Conservation (phyloP, 352 stramenopile species). For the Phytophthora fragariae region DNA sequence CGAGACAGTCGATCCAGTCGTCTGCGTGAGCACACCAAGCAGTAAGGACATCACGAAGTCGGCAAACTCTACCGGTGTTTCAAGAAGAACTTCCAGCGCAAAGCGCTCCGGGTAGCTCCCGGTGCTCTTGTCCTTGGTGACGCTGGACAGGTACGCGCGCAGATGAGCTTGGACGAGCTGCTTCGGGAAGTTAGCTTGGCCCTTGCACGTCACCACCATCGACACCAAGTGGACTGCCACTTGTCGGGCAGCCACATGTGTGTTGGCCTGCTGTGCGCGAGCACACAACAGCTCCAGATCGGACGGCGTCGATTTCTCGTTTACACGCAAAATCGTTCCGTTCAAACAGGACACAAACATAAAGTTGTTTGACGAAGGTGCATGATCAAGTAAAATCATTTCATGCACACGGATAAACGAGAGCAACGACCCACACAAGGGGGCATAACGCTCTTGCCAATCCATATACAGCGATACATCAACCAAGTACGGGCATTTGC, state of each 20-base stretch:
- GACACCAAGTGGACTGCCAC: constrained; percentile 69
- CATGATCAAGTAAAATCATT: constrained; percentile 86
- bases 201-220: constrained; percentile 66
- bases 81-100: constrained; percentile 63
- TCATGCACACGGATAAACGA: constrained; percentile 83
- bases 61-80: constrained; percentile 61
- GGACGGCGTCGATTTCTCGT: constrained; percentile 64
- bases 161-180: constrained; percentile 77
- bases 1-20: not conserved
- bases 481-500: constrained; percentile 67
- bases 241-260: constrained; percentile 29
- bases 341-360: constrained; percentile 78
- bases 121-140: constrained; percentile 7
- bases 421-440: constrained; percentile 64
- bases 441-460: constrained; percentile 68
- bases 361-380: constrained; percentile 45
- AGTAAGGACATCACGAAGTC: constrained; percentile 57
- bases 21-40: constrained; percentile 28
- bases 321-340: constrained; percentile 62
- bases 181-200: constrained; percentile 62
- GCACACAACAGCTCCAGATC: constrained; percentile 48
- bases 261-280: constrained; percentile 31
- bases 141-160: constrained; percentile 42
- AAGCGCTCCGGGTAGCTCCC: constrained; percentile 35
- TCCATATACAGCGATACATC: constrained; percentile 65